These are phyloP conservation scores for Beverwykella pulmonaria DNA, from an alignment of 495 filamentous ascomycete genomes.

Conservation along the genomic window DNA sequence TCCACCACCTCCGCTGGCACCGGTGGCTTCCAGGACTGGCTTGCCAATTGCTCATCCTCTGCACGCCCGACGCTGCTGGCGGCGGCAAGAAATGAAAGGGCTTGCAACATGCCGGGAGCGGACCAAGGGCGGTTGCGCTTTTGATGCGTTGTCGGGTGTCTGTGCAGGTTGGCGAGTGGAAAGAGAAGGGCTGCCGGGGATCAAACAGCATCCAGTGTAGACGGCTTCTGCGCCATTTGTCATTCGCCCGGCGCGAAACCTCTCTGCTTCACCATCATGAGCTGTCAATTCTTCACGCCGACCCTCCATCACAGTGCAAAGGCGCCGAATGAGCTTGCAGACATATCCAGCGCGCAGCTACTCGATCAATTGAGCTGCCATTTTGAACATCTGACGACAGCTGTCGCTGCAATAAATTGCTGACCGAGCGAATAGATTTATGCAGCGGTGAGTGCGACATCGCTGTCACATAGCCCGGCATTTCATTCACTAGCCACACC, in stretches of 20 bases:
- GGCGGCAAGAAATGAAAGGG: slow-evolving; percentile 34
- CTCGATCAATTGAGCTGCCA: background rate
- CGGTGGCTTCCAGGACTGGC: background rate
- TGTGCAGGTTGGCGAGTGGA: slow-evolving; percentile 24
- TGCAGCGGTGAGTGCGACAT: background rate
- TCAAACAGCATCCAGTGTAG: background rate
- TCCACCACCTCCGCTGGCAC: background rate
- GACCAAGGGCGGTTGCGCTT: slow-evolving; percentile 3
- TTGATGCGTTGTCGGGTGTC: slow-evolving; percentile 34
- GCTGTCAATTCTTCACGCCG: background rate
- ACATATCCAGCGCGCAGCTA: no score
- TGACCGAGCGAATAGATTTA: background rate
- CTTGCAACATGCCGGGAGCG: slow-evolving; percentile 7
- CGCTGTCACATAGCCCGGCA: background rate
- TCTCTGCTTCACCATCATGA: no score
- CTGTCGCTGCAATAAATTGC: background rate
- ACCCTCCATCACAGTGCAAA: slow-evolving; percentile 1
- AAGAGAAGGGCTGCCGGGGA: background rate
- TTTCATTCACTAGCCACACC: background rate
- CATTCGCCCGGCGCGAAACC: no score
- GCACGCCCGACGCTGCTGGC: background rate
- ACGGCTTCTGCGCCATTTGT: background rate
- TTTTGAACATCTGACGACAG: background rate
- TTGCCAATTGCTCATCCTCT: background rate
- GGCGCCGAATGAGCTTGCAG: no score